These are phyloP conservation scores for Tolypocladium guangdongense DNA, from an alignment of 2,329 filamentous ascomycete species.

Conservation along the genomic window DNA sequence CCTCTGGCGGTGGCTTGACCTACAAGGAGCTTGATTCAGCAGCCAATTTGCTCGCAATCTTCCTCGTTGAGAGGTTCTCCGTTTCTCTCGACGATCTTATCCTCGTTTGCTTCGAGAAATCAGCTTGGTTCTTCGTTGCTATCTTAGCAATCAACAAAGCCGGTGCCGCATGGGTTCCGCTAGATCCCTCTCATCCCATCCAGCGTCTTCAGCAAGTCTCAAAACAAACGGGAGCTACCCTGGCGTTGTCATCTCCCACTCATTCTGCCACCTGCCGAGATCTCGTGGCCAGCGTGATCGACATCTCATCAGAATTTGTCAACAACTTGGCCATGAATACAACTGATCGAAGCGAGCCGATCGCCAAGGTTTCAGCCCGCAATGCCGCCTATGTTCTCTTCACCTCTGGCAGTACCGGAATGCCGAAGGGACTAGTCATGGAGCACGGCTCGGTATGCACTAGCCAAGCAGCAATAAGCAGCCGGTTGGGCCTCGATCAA, in stretches of 20 bases:
- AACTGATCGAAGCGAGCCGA: too few species aligned
- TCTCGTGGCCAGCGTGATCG: too few species aligned
- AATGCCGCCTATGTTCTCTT: neutral
- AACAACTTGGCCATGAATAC: too few species aligned
- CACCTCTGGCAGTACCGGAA: neutral
- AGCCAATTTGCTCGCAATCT: too few species aligned
- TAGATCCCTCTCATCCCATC: conserved; percentile 2
- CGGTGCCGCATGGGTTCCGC: conserved; percentile 5
- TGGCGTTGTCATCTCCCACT: neutral
- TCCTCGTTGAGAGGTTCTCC: too few species aligned
- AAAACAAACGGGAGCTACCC: neutral
- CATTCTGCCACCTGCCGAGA: neutral
- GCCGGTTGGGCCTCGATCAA: neutral
- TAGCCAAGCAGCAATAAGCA: neutral
- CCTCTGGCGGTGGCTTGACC: too few species aligned
- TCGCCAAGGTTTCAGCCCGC: too few species aligned
- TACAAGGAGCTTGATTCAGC: too few species aligned
- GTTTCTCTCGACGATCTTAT: neutral
- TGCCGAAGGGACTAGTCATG: conserved; percentile 1
- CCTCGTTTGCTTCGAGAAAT: neutral
- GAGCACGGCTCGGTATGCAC: neutral
- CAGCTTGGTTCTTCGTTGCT: conserved; percentile 5
- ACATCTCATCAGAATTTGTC: too few species aligned
- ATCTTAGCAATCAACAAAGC: conserved; percentile 6
- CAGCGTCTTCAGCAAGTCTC: neutral